phyloP scores from a whole-genome alignment of 371 early-diverging fungal species.

The Funneliformis caledonium region DNA sequence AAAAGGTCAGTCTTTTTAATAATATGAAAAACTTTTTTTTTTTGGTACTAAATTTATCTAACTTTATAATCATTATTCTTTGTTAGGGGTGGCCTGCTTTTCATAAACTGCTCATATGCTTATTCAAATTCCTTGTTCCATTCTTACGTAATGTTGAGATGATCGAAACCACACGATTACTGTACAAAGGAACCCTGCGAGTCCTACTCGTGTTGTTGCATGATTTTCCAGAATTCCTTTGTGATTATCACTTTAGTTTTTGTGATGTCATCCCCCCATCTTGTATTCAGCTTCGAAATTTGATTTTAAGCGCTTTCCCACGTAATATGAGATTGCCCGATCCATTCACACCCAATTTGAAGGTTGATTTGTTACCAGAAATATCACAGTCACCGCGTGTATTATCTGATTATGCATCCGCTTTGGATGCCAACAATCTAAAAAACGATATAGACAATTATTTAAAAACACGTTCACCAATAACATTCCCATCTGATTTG shows the following conservation, averaged over 20 bases:
- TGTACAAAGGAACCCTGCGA: conserved; percentile 92
- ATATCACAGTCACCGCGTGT: conserved; percentile 84
- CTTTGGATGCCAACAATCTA: conserved; percentile 61
- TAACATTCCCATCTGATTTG: conserved; percentile 65
- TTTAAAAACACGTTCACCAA: conserved; percentile 66
- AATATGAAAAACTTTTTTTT: not conserved
- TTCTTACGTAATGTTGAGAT: conserved; percentile 74
- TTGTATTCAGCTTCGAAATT: conserved; percentile 94
- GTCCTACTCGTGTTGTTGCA: conserved; percentile 92
- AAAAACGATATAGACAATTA: conserved; percentile 78
- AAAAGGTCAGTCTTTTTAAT: conserved; percentile 51
- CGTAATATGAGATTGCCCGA: conserved; percentile 94
- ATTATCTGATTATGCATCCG: conserved; percentile 78
- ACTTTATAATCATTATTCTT: conserved; percentile 24
- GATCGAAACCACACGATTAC: conserved; percentile 75
- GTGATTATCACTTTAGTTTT: conserved; percentile 90
- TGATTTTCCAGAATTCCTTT: conserved; percentile 97
- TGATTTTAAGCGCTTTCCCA: conserved; percentile 96
- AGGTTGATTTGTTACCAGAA: conserved; percentile 89
- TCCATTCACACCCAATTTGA: conserved; percentile 94
- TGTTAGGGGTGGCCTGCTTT: conserved; percentile 87
- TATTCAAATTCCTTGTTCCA: conserved; percentile 88
- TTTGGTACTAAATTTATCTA: not conserved
- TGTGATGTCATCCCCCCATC: conserved; percentile 91
- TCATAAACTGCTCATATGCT: conserved; percentile 76